These are phyloP conservation scores for Penicillium mononematosum DNA, from an alignment of 495 filamentous ascomycete species.

Conservation along the genomic window DNA sequence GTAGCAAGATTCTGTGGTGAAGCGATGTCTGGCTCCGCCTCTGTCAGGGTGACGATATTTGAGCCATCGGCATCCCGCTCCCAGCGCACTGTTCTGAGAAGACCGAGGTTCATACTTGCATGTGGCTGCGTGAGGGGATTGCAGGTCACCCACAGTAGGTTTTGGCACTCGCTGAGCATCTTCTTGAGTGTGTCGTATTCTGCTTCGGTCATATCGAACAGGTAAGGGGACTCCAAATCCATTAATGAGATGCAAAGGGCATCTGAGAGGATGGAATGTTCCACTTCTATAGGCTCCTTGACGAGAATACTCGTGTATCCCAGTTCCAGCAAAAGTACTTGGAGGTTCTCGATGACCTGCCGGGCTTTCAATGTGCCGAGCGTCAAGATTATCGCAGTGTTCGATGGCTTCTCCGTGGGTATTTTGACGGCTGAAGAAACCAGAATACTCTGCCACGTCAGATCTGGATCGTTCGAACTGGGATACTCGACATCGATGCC, in stretches of 20 bases:
- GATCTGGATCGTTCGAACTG: slow-evolving; percentile 22
- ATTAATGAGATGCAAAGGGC: slow-evolving; percentile 18
- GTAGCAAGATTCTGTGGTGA: not conserved
- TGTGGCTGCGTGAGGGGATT: slow-evolving; percentile 6
- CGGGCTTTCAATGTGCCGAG: not conserved
- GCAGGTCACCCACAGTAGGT: slow-evolving; percentile 41
- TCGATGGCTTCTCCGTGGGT: not conserved
- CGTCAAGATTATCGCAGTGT: slow-evolving; percentile 16
- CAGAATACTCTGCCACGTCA: slow-evolving; percentile 31
- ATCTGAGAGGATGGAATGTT: not conserved
- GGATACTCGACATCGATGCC: slow-evolving; percentile 34
- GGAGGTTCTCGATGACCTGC: not conserved
- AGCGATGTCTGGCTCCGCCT: slow-evolving; percentile 8
- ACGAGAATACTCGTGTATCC: not conserved
- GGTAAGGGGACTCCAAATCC: slow-evolving; percentile 16
- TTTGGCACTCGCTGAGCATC: slow-evolving; percentile 28
- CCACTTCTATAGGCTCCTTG: slow-evolving; percentile 5
- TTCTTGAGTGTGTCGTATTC: slow-evolving; percentile 15
- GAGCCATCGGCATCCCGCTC: slow-evolving; percentile 29
- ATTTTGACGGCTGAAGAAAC: slow-evolving; percentile 25
- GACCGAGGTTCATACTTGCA: slow-evolving; percentile 22
- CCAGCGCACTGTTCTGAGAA: slow-evolving; percentile 30
- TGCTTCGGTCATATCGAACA: not conserved
- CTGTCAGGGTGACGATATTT: slow-evolving; percentile 24
- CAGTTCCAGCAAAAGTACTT: not conserved